phyloP scores from a whole-genome alignment of 176 grass and related monocot genomes.

The Triticum turgidum region DNA sequence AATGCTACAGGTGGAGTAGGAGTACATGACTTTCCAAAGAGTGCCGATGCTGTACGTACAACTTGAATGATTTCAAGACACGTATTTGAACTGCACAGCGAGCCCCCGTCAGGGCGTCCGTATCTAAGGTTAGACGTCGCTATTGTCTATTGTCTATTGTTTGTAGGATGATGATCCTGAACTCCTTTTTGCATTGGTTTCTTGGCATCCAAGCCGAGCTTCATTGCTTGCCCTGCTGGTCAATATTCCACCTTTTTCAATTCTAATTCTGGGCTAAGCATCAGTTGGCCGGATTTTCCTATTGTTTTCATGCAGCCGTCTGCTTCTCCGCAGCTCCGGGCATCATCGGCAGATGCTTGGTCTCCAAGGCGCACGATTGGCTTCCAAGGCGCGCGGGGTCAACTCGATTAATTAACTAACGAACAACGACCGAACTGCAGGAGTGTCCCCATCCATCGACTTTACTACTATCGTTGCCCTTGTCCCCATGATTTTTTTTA shows the following conservation, averaged over 20 bases:
- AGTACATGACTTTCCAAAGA: not conserved
- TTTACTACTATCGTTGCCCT: too few relatives aligned
- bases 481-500: too few relatives aligned
- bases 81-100: not conserved
- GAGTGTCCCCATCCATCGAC: not conserved
- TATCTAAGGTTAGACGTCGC: not conserved
- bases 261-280: not conserved
- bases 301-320: not conserved
- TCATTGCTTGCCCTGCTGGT: not conserved
- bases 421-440: not conserved
- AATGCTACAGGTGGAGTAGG: not conserved
- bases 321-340: not conserved
- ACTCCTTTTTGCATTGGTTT: not conserved
- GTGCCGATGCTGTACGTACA: not conserved
- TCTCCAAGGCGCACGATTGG: slow-evolving; percentile 21
- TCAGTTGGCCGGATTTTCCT: not conserved
- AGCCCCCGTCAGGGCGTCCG: not conserved
- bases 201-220: not conserved
- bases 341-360: not conserved
- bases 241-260: not conserved
- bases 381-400: slow-evolving; percentile 18
- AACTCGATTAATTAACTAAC: slow-evolving; percentile 1
- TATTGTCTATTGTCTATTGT: not conserved
- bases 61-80: not conserved
- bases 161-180: not conserved